These are phyloP conservation scores for Fomitiporia mediterranea DNA, from an alignment of 1,284 basidiomycete genomes.

Conservation along the genomic window DNA sequence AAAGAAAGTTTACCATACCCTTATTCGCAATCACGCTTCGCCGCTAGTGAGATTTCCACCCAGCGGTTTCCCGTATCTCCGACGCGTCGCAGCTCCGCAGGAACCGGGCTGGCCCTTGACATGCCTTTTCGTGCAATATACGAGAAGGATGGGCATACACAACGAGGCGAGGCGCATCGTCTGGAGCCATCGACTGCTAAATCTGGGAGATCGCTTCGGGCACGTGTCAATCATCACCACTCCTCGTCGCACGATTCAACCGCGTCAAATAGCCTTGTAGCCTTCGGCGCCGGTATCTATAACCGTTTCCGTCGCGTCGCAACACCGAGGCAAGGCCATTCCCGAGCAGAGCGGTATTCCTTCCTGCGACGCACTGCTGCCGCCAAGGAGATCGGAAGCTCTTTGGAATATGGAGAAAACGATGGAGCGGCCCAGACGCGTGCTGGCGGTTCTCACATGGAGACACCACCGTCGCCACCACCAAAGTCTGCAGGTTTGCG, in stretches of 20 bases:
- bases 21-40: conserved; percentile 15
- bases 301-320: conserved; percentile 3
- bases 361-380: conserved; percentile 14
- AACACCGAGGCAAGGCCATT: background rate
- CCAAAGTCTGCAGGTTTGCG: conserved; percentile 7
- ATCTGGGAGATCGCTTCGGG: background rate
- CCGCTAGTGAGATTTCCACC: conserved; percentile 8
- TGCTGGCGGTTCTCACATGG: background rate
- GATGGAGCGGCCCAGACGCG: background rate
- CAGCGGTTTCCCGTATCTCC: conserved; percentile 1
- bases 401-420: background rate
- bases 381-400: background rate
- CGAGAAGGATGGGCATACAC: background rate
- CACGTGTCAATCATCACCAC: conserved; percentile 3
- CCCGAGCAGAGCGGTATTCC: conserved; percentile 9
- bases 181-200: background rate
- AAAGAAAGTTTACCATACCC: conserved; percentile 13
- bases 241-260: conserved; percentile 6
- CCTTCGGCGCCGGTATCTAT: conserved; percentile 1
- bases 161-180: background rate
- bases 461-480: background rate
- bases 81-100: conserved; percentile 16
- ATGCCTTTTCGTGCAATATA: conserved; percentile 5
- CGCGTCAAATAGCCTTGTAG: background rate
- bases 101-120: conserved; percentile 14